phyloP scores from a whole-genome alignment of 495 filamentous ascomycete genomes.

The Talaromyces nanjingensis region DNA sequence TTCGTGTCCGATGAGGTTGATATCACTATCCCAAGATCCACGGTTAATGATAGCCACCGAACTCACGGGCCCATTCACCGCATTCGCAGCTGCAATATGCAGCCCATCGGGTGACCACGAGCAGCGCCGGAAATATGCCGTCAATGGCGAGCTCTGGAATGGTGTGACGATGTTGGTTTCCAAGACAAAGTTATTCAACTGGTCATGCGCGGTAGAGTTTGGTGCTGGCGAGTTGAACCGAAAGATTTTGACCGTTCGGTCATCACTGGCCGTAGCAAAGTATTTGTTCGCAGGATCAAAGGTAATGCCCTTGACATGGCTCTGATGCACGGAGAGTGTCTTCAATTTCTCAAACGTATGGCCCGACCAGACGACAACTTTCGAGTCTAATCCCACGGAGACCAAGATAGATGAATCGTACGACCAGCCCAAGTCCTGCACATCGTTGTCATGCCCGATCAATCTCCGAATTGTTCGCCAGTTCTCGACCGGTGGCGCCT shows the following conservation, averaged over 20 bases:
- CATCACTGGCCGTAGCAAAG: constrained; percentile 96
- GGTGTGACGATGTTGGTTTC: constrained; percentile 80
- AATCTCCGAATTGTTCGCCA: constrained; percentile 91
- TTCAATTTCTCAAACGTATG: constrained; percentile 98
- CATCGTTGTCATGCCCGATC: constrained; percentile 96
- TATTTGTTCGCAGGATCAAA: constrained; percentile 99
- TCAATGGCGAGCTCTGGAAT: constrained; percentile 82
- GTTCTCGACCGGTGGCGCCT: constrained; percentile 87
- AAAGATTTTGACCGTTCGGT: constrained; percentile 94
- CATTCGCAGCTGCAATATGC: constrained; percentile 95
- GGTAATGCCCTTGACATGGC: constrained; percentile 96
- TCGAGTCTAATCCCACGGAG: constrained; percentile 94
- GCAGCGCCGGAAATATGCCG: constrained; percentile 92
- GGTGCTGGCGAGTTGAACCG: constrained; percentile 84
- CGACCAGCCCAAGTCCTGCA: constrained; percentile 97
- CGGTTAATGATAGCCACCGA: constrained; percentile 94
- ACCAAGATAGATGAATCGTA: constrained; percentile 92
- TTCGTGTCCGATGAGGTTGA: constrained; percentile 96
- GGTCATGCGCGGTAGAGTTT: constrained; percentile 91
- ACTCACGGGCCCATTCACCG: constrained; percentile 93
- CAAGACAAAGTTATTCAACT: constrained; percentile 88
- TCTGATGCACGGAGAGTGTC: constrained; percentile 81
- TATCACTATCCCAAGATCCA: constrained; percentile 89
- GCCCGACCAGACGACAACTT: constrained; percentile 96
- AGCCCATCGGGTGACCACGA: constrained; percentile 97